Conservation (phyloP, 768 basidiomycete genomes). For the Rhodotorula paludigena region DNA sequence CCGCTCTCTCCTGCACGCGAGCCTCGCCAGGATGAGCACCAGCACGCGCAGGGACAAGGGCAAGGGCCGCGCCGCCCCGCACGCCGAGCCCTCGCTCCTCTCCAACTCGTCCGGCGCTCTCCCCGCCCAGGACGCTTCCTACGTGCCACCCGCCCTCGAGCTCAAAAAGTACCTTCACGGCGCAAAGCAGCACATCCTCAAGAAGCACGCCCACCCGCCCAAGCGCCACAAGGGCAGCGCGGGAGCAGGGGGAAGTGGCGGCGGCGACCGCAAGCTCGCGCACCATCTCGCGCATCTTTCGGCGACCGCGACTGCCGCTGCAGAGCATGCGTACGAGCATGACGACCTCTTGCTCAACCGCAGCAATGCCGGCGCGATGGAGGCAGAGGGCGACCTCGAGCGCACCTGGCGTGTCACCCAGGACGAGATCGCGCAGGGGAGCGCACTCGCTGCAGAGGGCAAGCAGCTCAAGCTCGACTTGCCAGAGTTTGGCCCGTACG, state of each 20-base stretch:
- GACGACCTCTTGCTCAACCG: constrained; percentile 57
- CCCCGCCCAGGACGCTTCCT: constrained; percentile 23
- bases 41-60: constrained; percentile 18
- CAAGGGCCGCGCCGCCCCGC: background rate
- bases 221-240: constrained; percentile 8
- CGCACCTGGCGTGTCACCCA: constrained; percentile 84
- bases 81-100: constrained; percentile 3
- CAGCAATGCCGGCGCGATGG: constrained; percentile 67
- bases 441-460: constrained; percentile 44
- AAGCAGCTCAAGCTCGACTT: constrained; percentile 69
- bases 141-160: constrained; percentile 15
- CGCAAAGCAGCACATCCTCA: constrained; percentile 18
- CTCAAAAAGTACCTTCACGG: constrained; percentile 33
- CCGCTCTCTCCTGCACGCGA: background rate
- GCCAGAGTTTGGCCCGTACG: constrained; percentile 74
- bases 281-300: constrained; percentile 34
- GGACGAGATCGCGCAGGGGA: constrained; percentile 60
- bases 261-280: constrained; percentile 19
- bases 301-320: constrained; percentile 30
- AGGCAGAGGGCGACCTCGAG: constrained; percentile 74
- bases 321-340: constrained; percentile 35
- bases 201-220: constrained; percentile 14
- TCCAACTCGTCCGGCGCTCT: constrained; percentile 13
- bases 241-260: too few relatives aligned
- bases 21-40: background rate